Percentiles rank a stretch among this genome's conserved stretches.
These are phyloP conservation scores for Boletus rufocinnamomeus DNA, from an alignment of 768 basidiomycete species.

Conservation along the genomic window DNA sequence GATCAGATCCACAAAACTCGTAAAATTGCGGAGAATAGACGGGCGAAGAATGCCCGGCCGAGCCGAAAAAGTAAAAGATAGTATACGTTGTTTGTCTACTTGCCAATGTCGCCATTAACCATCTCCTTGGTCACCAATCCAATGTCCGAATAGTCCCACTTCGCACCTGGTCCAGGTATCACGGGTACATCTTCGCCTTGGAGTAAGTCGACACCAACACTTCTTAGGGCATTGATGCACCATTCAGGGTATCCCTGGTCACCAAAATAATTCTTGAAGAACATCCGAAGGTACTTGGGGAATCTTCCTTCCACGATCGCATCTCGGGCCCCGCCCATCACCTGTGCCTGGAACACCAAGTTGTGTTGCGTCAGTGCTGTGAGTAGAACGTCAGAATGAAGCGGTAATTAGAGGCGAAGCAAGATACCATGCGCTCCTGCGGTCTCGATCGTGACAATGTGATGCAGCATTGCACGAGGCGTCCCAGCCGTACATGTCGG, in stretches of 20 bases:
- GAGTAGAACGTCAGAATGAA: conserved; percentile 16
- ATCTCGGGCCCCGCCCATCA: conserved; percentile 84
- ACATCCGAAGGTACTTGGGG: conserved; percentile 72
- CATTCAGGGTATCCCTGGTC: conserved; percentile 81
- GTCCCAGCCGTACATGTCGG: conserved; percentile 74
- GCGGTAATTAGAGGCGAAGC: conserved; percentile 19
- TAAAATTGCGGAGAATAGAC: conserved; percentile 61
- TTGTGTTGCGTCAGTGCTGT: conserved; percentile 83
- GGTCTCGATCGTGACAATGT: conserved; percentile 77
- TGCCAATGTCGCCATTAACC: background rate
- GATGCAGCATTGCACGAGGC: conserved; percentile 75
- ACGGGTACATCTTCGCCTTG: conserved; percentile 53
- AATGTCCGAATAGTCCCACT: conserved; percentile 76
- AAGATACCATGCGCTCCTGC: conserved; percentile 77
- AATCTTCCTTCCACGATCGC: conserved; percentile 79
- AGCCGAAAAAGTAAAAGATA: conserved; percentile 39
- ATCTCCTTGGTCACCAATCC: conserved; percentile 18
- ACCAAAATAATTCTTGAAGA: conserved; percentile 80
- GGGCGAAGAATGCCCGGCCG: conserved; percentile 82
- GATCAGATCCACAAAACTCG: conserved; percentile 86
- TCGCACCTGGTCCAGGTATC: conserved; percentile 62
- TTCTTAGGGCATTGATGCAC: conserved; percentile 82
- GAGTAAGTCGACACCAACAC: conserved; percentile 82
- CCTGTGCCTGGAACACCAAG: conserved; percentile 79
- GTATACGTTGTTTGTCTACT: conserved; percentile 10